phyloP scores from a whole-genome alignment of 139 green algal species.

The Picochlorum sp. region DNA sequence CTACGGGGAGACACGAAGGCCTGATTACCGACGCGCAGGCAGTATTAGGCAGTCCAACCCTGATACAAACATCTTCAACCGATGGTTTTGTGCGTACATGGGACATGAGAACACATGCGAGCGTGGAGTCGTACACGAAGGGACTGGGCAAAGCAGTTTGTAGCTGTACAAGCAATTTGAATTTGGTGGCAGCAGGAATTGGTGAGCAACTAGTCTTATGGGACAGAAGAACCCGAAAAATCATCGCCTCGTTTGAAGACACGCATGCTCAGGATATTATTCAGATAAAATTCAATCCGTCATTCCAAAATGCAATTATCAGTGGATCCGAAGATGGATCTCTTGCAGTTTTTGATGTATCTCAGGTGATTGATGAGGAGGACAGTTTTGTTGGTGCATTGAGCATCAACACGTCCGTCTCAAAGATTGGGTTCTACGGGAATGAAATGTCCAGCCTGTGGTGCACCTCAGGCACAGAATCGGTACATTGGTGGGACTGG shows the following conservation, averaged over 20 bases:
- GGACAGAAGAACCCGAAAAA: slow-evolving; percentile 41
- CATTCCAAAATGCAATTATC: slow-evolving; percentile 22
- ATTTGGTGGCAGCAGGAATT: slow-evolving; percentile 46
- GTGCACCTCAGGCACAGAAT: slow-evolving; percentile 51
- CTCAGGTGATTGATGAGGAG: slow-evolving; percentile 41
- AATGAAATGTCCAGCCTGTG: slow-evolving; percentile 36
- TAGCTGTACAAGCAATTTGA: slow-evolving; percentile 18
- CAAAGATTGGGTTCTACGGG: slow-evolving; percentile 51
- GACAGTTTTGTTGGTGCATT: slow-evolving; percentile 55
- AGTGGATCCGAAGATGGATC: slow-evolving; percentile 55
- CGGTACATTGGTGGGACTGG: slow-evolving; percentile 75
- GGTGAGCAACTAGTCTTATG: slow-evolving; percentile 64
- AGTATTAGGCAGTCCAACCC: slow-evolving; percentile 11
- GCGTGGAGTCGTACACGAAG: slow-evolving; percentile 5
- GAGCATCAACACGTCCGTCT: slow-evolving; percentile 57
- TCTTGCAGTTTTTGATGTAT: slow-evolving; percentile 56
- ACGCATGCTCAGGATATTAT: slow-evolving; percentile 47
- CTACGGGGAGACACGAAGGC: too few species aligned
- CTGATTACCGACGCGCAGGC: background rate
- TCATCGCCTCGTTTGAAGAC: slow-evolving; percentile 43
- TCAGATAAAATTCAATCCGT: slow-evolving; percentile 43
- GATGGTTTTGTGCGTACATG: slow-evolving; percentile 52
- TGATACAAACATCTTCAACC: slow-evolving; percentile 37
- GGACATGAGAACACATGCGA: slow-evolving; percentile 35
- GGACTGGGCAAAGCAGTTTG: slow-evolving; percentile 31